phyloP scores from a whole-genome alignment of 768 basidiomycete genomes.

The Pleurotus citrinopileatus region DNA sequence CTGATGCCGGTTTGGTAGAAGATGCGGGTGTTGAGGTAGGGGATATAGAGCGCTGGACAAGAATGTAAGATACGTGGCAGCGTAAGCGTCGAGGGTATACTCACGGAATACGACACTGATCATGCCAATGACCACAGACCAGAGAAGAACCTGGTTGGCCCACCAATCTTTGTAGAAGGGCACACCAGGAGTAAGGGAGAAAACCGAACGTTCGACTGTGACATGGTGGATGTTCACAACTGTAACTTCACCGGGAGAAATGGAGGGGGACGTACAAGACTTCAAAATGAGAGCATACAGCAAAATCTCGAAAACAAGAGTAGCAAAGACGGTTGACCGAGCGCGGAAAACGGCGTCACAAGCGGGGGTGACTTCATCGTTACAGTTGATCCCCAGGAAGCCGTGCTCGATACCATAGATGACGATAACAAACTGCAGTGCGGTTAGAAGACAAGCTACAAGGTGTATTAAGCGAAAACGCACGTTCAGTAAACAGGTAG shows the following conservation, averaged over 20 bases:
- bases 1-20: conserved; percentile 35
- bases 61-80: background rate
- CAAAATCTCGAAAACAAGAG: conserved; percentile 34
- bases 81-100: conserved; percentile 14
- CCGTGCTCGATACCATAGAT: conserved; percentile 31
- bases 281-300: conserved; percentile 35
- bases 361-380: conserved; percentile 21
- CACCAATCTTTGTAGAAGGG: conserved; percentile 33
- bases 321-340: conserved; percentile 34
- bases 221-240: conserved; percentile 4
- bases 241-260: background rate
- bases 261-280: conserved; percentile 25
- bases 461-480: conserved; percentile 11
- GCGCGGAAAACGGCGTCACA: conserved; percentile 32
- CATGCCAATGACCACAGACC: conserved; percentile 32
- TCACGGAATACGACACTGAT: conserved; percentile 33
- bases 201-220: conserved; percentile 36
- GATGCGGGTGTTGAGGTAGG: conserved; percentile 31
- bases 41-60: conserved; percentile 32
- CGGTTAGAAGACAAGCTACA: background rate
- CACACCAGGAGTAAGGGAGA: conserved; percentile 31
- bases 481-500: conserved; percentile 29
- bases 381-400: conserved; percentile 29
- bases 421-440: conserved; percentile 32
- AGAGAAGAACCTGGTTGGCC: conserved; percentile 33